phyloP scores from a whole-genome alignment of 495 filamentous ascomycete genomes.

The Penicillium atrosanguineum region DNA sequence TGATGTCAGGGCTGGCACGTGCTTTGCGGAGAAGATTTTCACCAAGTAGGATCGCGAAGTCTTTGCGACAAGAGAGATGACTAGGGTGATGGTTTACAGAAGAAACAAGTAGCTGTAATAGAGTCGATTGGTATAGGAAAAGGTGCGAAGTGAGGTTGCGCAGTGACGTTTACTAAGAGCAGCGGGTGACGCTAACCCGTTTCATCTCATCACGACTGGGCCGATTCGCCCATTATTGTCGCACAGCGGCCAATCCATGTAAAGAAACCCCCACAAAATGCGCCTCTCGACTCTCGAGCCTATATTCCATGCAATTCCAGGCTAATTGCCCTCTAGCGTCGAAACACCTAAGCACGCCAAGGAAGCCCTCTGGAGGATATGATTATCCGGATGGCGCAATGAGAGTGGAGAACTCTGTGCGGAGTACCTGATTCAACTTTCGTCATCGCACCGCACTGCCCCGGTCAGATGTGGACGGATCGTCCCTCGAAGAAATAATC shows the following conservation, averaged over 20 bases:
- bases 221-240: conserved; percentile 13
- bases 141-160: conserved; percentile 34
- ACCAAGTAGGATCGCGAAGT: conserved; percentile 11
- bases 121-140: conserved; percentile 13
- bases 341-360: conserved; percentile 12
- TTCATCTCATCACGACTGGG: conserved; percentile 19
- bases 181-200: conserved; percentile 27
- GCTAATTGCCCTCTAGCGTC: neutral
- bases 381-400: conserved; percentile 12
- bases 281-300: neutral
- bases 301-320: neutral
- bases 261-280: neutral
- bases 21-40: neutral
- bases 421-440: conserved; percentile 10
- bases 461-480: conserved; percentile 1
- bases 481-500: neutral
- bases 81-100: conserved; percentile 4
- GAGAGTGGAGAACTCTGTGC: conserved; percentile 14
- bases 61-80: conserved; percentile 15
- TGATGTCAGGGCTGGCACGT: conserved; percentile 23
- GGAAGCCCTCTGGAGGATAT: conserved; percentile 19
- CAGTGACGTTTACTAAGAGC: conserved; percentile 41
- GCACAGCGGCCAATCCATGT: neutral
- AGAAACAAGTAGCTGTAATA: conserved; percentile 1
- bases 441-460: conserved; percentile 15